These are phyloP conservation scores for Camelina sativa DNA, from an alignment of 345 rosid species.

Conservation along the genomic window DNA sequence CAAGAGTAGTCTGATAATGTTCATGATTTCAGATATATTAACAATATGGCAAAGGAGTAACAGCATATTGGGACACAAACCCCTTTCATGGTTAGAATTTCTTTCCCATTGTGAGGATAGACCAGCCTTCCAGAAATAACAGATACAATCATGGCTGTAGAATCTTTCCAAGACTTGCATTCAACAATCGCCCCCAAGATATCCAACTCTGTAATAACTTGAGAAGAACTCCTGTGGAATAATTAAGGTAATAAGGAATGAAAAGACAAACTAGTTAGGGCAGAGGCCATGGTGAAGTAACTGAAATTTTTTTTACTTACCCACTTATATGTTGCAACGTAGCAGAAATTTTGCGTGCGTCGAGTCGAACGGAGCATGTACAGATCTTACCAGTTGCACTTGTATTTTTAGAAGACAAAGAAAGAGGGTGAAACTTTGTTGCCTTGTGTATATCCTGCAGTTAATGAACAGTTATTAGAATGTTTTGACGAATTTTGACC, in stretches of 20 bases:
- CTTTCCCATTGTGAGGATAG: slow-evolving; percentile 57
- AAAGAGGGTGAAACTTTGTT: slow-evolving; percentile 70
- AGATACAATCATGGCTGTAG: slow-evolving; percentile 49
- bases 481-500: slow-evolving; percentile 23
- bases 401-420: slow-evolving; percentile 47
- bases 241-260: slow-evolving; percentile 22
- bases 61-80: slow-evolving; percentile 51
- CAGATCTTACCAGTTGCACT: slow-evolving; percentile 56
- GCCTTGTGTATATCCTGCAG: slow-evolving; percentile 92
- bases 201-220: slow-evolving; percentile 58
- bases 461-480: slow-evolving; percentile 26
- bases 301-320: slow-evolving; percentile 26
- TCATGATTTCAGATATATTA: slow-evolving; percentile 24
- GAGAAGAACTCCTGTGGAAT: slow-evolving; percentile 54
- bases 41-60: slow-evolving; percentile 25
- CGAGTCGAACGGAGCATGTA: slow-evolving; percentile 61
- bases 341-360: slow-evolving; percentile 56
- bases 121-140: slow-evolving; percentile 58
- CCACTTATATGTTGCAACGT: slow-evolving; percentile 58
- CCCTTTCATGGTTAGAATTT: slow-evolving; percentile 56
- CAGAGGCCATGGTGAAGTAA: slow-evolving; percentile 16
- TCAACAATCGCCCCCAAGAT: slow-evolving; percentile 60
- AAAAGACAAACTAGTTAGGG: slow-evolving; percentile 9
- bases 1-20: slow-evolving; percentile 22
- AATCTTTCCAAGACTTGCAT: slow-evolving; percentile 69